Evolutionary conservation across 2,329 filamentous ascomycete genomes (phyloP), one percentile per base, ranked within the genome.

Genomic region (Elsinoe ampelina): DNA sequence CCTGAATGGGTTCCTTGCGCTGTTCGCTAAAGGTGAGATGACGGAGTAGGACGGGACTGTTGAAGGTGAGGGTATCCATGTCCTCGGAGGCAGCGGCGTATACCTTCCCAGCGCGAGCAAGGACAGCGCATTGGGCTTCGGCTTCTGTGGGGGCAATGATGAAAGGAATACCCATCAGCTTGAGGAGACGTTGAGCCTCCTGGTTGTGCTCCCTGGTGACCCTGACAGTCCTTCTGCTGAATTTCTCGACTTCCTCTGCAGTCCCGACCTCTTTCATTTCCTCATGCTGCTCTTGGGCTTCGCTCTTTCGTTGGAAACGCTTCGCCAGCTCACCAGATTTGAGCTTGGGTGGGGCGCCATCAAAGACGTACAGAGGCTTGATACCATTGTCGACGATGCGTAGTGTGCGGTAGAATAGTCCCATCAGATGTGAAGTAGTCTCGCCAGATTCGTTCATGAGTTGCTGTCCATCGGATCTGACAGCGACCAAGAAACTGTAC

Each of bases 311-410:
- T 72, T 95, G 89, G 70, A 95, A 95, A 61, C 93, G 90, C 74
- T 95, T 95, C 45, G 93, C 93, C 57, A 98, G 79, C 75, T 98
- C 93, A 61, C 93, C 93, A 0, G 90, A 95, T 75, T 98, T 98
- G 69, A 98, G 84, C 71, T 96, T 97, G 0, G 93, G 93, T 15
- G 93, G 93, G 8, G 91, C 90, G 58, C 93, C 93, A 65, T 98
- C 93, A 70, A 98, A 98, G 58, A 98, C 92, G 72, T 95, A 98
- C 63, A 98, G 81, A 1, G 93, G 93, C 71, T 98, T 98, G 76
- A 98, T 97, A 58, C 93, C 93, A 66, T 96, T 97, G 74, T 98
- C 93, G 67, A 97, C 89, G 76, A 98, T 97, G 65, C 93, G 90
- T 5, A 98, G 80, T 2, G 93, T 98, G 65, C 93, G 91, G 78